Conservation (phyloP, 768 basidiomycete species). For the Termitomyces sp. region DNA sequence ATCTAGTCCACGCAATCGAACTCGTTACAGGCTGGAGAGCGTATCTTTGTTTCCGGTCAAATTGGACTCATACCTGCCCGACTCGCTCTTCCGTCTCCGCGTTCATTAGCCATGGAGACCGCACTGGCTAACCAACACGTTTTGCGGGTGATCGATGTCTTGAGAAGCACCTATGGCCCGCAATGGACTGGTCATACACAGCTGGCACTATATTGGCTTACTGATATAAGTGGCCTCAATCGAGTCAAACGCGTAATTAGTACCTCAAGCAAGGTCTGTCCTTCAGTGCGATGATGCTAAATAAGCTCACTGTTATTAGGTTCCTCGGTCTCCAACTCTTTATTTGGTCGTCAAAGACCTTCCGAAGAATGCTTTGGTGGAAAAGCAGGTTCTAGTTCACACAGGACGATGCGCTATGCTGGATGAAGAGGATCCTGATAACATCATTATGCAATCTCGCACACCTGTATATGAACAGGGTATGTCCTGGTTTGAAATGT, state of each 20-base stretch:
- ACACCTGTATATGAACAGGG: conserved; percentile 37
- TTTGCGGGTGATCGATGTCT: conserved; percentile 53
- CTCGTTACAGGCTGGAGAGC: conserved; percentile 54
- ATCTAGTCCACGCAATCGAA: neutral
- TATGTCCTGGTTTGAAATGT: conserved; percentile 12
- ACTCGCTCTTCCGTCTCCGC: conserved; percentile 59
- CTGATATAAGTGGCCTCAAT: conserved; percentile 28
- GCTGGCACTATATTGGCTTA: conserved; percentile 70
- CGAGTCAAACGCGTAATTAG: conserved; percentile 35
- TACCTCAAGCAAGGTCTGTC: conserved; percentile 15
- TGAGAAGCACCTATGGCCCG: conserved; percentile 48
- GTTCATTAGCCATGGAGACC: conserved; percentile 54
- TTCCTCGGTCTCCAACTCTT: conserved; percentile 33
- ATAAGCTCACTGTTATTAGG: conserved; percentile 3
- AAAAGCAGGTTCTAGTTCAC: conserved; percentile 72
- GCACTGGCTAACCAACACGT: conserved; percentile 82
- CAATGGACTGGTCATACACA: conserved; percentile 62
- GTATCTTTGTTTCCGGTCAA: conserved; percentile 90
- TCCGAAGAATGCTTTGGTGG: conserved; percentile 67
- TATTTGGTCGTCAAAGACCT: conserved; percentile 59
- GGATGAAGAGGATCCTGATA: conserved; percentile 47
- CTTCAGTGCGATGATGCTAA: neutral
- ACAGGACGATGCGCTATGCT: conserved; percentile 49
- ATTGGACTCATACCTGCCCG: conserved; percentile 83
- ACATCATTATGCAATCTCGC: conserved; percentile 18